Percentiles rank a stretch among this genome's conserved stretches.
Evolutionary conservation across 169 alveolate species (phyloP).

Genomic region (Plasmodium fragile): DNA sequence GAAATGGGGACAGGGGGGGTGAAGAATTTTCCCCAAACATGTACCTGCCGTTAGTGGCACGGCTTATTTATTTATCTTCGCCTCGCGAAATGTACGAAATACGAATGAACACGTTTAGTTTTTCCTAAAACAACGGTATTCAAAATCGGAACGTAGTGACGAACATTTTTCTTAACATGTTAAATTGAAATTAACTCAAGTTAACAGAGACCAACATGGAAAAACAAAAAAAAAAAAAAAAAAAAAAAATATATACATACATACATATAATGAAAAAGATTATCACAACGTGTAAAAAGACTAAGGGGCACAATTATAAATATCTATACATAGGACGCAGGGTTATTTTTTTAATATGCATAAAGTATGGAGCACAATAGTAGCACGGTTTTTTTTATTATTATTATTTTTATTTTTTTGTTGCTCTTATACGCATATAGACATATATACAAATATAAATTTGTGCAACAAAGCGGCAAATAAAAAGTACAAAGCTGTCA

Average conservation of each 20-base stretch:
- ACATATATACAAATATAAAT: not conserved
- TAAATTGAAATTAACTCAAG: not conserved
- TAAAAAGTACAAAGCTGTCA: not conserved
- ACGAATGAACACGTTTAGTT: not conserved
- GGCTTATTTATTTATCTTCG: not conserved
- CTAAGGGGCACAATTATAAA: not conserved
- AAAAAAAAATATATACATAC: not conserved
- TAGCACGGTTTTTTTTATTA: not conserved
- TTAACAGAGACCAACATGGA: not conserved
- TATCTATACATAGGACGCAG: not conserved
- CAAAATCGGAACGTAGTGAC: not conserved
- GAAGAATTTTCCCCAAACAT: not conserved
- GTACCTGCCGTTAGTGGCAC: not conserved
- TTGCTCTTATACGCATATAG: slow-evolving; percentile 10
- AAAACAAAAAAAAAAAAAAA: not conserved
- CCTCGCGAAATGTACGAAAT: not conserved
- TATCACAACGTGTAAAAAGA: not conserved
- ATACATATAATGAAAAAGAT: not conserved
- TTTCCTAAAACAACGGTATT: not conserved
- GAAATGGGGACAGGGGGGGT: not conserved
- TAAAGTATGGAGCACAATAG: not conserved
- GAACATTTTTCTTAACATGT: not conserved
- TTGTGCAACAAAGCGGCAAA: not conserved
- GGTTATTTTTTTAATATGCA: not conserved
- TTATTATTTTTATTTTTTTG: slow-evolving; percentile 1